These are phyloP conservation scores for Diaporthe batatas DNA, from an alignment of 2,329 filamentous ascomycete genomes.

Conservation along the genomic window DNA sequence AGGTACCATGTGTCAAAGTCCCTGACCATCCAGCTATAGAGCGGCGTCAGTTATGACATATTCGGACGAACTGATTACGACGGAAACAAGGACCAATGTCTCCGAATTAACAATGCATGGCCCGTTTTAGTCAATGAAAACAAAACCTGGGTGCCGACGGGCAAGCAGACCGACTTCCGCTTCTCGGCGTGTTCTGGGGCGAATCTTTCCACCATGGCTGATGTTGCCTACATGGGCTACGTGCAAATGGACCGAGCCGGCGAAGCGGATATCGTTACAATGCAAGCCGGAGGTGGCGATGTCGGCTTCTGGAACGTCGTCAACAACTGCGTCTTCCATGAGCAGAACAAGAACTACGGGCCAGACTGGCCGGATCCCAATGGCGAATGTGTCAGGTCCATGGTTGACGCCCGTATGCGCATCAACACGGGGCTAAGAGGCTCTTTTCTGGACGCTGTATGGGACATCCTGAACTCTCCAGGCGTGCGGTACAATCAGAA, in stretches of 20 bases:
- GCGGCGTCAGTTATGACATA: conserved; percentile 13
- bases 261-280: conserved; percentile 21
- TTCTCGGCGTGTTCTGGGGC: conserved; percentile 14
- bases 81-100: conserved; percentile 6
- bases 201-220: conserved; percentile 9
- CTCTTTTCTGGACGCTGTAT: conserved; percentile 15
- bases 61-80: conserved; percentile 6
- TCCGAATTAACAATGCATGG: conserved; percentile 16
- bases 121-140: conserved; percentile 5
- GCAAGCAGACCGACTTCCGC: conserved; percentile 18
- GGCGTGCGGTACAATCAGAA: conserved; percentile 16
- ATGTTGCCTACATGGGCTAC: conserved; percentile 17
- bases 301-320: conserved; percentile 22
- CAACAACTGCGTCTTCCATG: conserved; percentile 22
- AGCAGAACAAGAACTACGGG: conserved; percentile 20
- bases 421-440: conserved; percentile 16
- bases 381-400: conserved; percentile 11
- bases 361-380: conserved; percentile 21
- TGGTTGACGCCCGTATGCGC: conserved; percentile 18
- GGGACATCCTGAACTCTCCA: conserved; percentile 12
- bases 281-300: conserved; percentile 17
- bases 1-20: conserved; percentile 15
- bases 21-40: conserved; percentile 10
- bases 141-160: conserved; percentile 23
- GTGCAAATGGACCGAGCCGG: conserved; percentile 13